phyloP scores from a whole-genome alignment of 805 yeast genomes.

The Barnettozyma salicaria region DNA sequence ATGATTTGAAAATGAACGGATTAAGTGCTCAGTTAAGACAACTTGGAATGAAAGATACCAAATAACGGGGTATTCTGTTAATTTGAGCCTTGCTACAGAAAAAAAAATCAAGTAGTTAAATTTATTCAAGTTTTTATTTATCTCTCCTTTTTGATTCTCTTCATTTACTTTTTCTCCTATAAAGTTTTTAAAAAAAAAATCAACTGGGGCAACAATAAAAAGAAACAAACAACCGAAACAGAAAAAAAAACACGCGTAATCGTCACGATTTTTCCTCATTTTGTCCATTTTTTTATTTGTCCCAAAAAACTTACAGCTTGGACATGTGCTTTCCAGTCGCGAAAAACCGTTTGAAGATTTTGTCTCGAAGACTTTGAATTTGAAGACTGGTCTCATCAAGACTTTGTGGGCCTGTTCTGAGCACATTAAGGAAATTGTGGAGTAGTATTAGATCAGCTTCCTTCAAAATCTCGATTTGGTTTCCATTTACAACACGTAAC shows the following conservation, averaged over 20 bases:
- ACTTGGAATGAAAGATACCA: no score
- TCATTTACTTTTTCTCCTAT: no score
- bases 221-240: no score
- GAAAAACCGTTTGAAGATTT: neutral
- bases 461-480: slow-evolving; percentile 15
- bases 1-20: no score
- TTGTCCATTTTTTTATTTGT: neutral
- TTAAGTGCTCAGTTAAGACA: no score
- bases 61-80: no score
- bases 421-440: slow-evolving; percentile 9
- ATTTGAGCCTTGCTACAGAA: no score
- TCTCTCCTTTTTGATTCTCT: no score
- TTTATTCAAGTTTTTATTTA: no score
- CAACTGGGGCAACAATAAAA: no score
- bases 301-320: neutral
- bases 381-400: neutral
- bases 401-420: slow-evolving; percentile 7
- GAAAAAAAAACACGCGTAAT: neutral
- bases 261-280: neutral
- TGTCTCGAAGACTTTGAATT: neutral
- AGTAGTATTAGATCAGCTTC: slow-evolving; percentile 10
- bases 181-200: no score
- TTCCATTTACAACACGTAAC: slow-evolving; percentile 11
- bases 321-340: neutral
- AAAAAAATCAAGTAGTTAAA: no score